These are phyloP conservation scores for Trichothecium sympodiale DNA, from an alignment of 2,329 filamentous ascomycete genomes.

Conservation along the genomic window DNA sequence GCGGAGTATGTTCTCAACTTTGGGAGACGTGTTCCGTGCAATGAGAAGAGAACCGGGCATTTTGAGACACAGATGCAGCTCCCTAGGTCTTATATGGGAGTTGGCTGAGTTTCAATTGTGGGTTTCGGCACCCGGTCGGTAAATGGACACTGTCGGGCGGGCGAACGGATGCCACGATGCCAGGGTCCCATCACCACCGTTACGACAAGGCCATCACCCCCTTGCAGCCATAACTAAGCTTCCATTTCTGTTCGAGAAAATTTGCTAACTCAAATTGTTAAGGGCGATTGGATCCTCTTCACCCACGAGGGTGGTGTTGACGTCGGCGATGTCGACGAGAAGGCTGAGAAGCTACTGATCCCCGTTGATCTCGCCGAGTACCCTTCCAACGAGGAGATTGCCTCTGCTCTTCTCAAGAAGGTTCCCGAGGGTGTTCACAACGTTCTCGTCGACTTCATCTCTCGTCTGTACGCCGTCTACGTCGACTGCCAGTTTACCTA, in stretches of 20 bases:
- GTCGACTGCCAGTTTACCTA: constrained; percentile 99
- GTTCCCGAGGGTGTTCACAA: constrained; percentile 94
- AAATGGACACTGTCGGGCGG: constrained; percentile 18
- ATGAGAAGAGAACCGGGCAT: background rate
- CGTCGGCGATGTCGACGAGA: constrained; percentile 96
- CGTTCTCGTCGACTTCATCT: constrained; percentile 98
- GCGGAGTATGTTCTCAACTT: background rate
- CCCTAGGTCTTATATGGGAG: constrained; percentile 1
- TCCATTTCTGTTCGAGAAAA: background rate
- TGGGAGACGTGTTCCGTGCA: background rate
- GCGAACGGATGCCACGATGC: constrained; percentile 26
- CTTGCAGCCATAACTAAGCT: background rate
- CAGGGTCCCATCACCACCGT: constrained; percentile 11
- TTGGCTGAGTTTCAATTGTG: constrained; percentile 2
- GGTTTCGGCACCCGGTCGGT: constrained; percentile 10
- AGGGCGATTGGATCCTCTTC: constrained; percentile 99
- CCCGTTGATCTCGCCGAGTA: constrained; percentile 91
- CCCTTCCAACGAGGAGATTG: constrained; percentile 93
- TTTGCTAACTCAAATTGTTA: constrained; percentile 25
- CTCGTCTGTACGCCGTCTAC: constrained; percentile 94
- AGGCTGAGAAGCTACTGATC: constrained; percentile 97
- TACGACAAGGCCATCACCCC: background rate
- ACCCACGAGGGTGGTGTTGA: constrained; percentile 99
- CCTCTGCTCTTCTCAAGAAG: constrained; percentile 73
- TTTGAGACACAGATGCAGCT: background rate